Evolutionary conservation across 202 grass and related monocot genomes (phyloP).

Genomic region (Hordeum pubiflorum): DNA sequence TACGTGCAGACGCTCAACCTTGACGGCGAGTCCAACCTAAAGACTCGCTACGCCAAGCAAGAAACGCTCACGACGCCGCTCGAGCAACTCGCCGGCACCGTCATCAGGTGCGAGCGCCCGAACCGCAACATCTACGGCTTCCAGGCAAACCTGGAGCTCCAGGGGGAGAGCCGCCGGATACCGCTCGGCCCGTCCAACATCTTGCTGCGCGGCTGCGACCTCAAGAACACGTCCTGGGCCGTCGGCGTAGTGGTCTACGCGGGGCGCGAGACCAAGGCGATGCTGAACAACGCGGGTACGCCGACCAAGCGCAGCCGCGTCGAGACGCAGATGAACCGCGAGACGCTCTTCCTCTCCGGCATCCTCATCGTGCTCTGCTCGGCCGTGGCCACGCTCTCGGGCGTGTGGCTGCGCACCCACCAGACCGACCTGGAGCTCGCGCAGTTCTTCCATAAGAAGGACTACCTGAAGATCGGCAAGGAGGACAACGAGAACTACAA

Average conservation of each 20-base stretch:
- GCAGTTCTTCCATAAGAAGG: slow-evolving; percentile 77
- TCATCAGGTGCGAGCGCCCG: slow-evolving; percentile 63
- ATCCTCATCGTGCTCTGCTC: slow-evolving; percentile 57
- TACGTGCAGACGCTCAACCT: slow-evolving; percentile 90
- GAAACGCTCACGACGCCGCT: slow-evolving; percentile 43
- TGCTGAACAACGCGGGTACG: slow-evolving; percentile 72
- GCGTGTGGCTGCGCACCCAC: slow-evolving; percentile 63
- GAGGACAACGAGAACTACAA: slow-evolving; percentile 42
- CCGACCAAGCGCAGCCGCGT: slow-evolving; percentile 71
- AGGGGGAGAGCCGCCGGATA: slow-evolving; percentile 33
- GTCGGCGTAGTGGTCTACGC: slow-evolving; percentile 70
- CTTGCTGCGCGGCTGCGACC: slow-evolving; percentile 72
- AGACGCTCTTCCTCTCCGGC: slow-evolving; percentile 70
- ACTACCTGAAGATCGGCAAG: slow-evolving; percentile 35
- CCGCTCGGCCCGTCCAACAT: slow-evolving; percentile 76
- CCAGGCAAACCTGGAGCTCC: slow-evolving; percentile 61
- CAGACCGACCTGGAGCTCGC: slow-evolving; percentile 36
- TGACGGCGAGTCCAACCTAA: slow-evolving; percentile 90
- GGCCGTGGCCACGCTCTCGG: slow-evolving; percentile 42
- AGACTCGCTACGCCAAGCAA: slow-evolving; percentile 80
- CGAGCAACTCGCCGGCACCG: slow-evolving; percentile 25
- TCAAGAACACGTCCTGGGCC: slow-evolving; percentile 79
- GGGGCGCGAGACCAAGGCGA: slow-evolving; percentile 80
- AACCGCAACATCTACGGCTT: slow-evolving; percentile 87
- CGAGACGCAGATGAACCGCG: slow-evolving; percentile 75